phyloP scores from a whole-genome alignment of 164 flowering plant species.

The Piper betle region DNA sequence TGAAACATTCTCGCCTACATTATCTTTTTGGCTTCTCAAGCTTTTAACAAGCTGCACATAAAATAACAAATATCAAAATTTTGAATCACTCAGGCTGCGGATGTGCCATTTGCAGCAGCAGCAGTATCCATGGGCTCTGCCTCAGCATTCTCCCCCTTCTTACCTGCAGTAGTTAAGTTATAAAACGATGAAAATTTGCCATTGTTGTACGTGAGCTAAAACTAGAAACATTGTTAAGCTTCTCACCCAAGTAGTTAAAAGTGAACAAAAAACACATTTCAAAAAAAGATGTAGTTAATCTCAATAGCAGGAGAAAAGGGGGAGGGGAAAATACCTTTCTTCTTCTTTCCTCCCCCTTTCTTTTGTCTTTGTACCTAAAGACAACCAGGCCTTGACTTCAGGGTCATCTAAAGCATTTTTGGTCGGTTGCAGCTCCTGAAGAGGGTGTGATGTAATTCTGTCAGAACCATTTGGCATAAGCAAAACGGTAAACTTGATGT shows the following conservation, averaged over 20 bases:
- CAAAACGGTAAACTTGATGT: constrained; percentile 87
- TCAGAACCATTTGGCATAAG: constrained; percentile 98
- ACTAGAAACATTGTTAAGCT: too few species aligned
- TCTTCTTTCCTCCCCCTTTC: constrained; percentile 95
- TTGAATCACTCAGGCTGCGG: constrained; percentile 18
- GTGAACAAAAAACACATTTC: too few species aligned
- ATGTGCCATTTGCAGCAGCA: constrained; percentile 25
- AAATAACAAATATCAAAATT: constrained; percentile 13
- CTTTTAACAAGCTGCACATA: not conserved
- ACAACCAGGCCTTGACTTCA: constrained; percentile 90
- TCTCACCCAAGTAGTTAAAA: too few species aligned
- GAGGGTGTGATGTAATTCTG: constrained; percentile 59
- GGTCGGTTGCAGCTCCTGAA: constrained; percentile 74
- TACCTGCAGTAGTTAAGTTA: constrained; percentile 30
- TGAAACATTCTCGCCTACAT: not conserved
- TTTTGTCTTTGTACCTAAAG: constrained; percentile 74
- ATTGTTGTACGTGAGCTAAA: too few species aligned
- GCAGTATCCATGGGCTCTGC: constrained; percentile 57
- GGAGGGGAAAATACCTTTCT: constrained; percentile 47
- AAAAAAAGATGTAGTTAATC: not conserved
- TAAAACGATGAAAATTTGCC: not conserved
- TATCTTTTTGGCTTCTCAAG: not conserved
- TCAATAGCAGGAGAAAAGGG: too few species aligned
- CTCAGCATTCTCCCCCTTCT: constrained; percentile 52
- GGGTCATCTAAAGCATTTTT: constrained; percentile 58